Evolutionary conservation across 352 stramenopile genomes (phyloP).

Genomic region (Phytopythium oedochilum): DNA sequence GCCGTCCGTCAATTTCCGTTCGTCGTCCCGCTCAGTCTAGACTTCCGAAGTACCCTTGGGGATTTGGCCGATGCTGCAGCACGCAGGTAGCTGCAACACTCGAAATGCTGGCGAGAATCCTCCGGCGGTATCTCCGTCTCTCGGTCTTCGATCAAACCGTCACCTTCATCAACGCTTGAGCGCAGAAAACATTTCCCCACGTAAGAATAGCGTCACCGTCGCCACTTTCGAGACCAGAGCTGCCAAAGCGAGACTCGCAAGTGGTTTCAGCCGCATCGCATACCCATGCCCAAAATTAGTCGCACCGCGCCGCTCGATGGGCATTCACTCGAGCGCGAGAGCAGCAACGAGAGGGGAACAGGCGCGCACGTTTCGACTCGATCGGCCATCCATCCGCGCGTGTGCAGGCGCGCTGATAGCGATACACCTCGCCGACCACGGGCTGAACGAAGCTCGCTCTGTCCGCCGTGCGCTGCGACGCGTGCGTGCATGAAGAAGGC

Average conservation of each 20-base stretch:
- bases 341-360: background rate
- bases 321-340: background rate
- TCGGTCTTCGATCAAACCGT: too few relatives aligned
- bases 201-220: background rate
- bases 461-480: background rate
- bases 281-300: background rate
- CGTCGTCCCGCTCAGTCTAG: background rate
- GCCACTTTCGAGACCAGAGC: background rate
- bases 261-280: background rate
- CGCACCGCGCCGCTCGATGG: background rate
- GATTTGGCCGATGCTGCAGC: too few relatives aligned
- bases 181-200: background rate
- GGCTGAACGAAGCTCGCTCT: background rate
- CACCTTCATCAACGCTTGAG: too few relatives aligned
- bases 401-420: background rate
- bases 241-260: background rate
- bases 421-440: background rate
- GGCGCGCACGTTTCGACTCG: conserved; percentile 1
- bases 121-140: too few relatives aligned
- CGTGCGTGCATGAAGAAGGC: conserved; percentile 1
- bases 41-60: too few relatives aligned
- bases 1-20: background rate
- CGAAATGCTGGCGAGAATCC: too few relatives aligned
- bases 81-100: too few relatives aligned
- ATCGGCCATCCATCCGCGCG: background rate